Conservation (phyloP, 106 monocot species). For the Platanthera zijinensis region DNA sequence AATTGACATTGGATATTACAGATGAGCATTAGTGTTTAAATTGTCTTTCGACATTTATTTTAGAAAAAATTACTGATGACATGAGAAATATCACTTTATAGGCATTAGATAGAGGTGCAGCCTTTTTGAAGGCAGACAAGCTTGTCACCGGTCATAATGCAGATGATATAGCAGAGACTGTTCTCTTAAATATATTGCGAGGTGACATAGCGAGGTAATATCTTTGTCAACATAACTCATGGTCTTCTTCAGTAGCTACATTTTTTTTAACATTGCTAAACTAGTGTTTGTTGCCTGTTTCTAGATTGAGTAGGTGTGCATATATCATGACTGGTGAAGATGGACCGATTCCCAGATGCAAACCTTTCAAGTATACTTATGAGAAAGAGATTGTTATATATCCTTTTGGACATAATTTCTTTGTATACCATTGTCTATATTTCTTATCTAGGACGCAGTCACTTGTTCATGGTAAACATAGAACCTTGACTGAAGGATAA, state of each 20-base stretch:
- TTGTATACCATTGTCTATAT: neutral
- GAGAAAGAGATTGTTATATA: constrained; percentile 99
- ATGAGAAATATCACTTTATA: constrained; percentile 8
- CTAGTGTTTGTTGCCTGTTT: neutral
- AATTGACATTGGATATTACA: neutral
- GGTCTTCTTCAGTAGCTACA: neutral
- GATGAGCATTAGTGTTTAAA: neutral
- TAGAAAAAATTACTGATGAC: neutral
- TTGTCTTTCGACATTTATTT: neutral
- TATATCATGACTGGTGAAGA: constrained; percentile 97
- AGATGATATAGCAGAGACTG: constrained; percentile 99
- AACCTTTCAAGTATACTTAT: constrained; percentile 97
- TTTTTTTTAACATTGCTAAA: neutral
- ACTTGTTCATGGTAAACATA: neutral
- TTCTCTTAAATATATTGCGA: constrained; percentile 85
- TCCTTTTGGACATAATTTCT: constrained; percentile 37
- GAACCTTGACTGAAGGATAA: constrained; percentile 54
- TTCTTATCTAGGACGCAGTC: constrained; percentile 5
- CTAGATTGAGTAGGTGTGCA: constrained; percentile 91
- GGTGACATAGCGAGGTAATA: constrained; percentile 93
- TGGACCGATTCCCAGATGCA: constrained; percentile 99
- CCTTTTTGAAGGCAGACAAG: constrained; percentile 79
- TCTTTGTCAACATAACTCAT: neutral
- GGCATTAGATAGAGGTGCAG: constrained; percentile 97
- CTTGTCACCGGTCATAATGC: constrained; percentile 99